Evolutionary conservation across 2,329 filamentous ascomycete genomes (phyloP).

Genomic region (Exserohilum turcica): DNA sequence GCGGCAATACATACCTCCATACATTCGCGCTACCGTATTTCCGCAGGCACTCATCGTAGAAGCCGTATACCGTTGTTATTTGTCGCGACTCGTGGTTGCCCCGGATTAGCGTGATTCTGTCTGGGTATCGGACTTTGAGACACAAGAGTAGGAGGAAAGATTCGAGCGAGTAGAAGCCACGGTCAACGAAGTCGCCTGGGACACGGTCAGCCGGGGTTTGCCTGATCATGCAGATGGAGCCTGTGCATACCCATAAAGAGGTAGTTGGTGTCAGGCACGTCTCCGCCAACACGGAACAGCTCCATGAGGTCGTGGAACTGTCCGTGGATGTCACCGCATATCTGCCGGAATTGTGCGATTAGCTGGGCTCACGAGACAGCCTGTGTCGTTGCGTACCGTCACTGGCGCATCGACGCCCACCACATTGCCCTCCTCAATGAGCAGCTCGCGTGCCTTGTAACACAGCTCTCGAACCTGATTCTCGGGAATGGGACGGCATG

Average conservation of each 20-base stretch:
- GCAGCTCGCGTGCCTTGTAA: conserved; percentile 92
- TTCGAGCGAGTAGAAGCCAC: conserved; percentile 96
- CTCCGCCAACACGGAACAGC: conserved; percentile 88
- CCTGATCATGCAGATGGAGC: neutral
- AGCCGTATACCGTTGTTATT: conserved; percentile 95
- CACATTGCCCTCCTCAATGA: conserved; percentile 97
- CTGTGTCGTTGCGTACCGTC: conserved; percentile 63
- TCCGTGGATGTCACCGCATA: conserved; percentile 91
- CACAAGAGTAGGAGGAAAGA: conserved; percentile 94
- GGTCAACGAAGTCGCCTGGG: conserved; percentile 91
- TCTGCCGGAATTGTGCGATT: conserved; percentile 13
- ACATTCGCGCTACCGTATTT: conserved; percentile 93
- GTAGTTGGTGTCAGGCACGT: conserved; percentile 94
- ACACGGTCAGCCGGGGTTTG: conserved; percentile 1
- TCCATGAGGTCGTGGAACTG: conserved; percentile 98
- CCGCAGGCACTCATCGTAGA: conserved; percentile 77
- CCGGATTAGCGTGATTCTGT: conserved; percentile 93
- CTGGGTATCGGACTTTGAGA: conserved; percentile 95
- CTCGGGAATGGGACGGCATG: conserved; percentile 95
- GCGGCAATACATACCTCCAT: conserved; percentile 60
- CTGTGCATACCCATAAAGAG: conserved; percentile 80
- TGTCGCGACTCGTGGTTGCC: conserved; percentile 96
- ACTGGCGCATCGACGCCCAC: conserved; percentile 94
- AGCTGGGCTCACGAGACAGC: conserved; percentile 1
- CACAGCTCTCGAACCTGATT: conserved; percentile 93